These are phyloP conservation scores for Dictyostelium brefeldianum DNA, from an alignment of 78 protist genomes.

Conservation along the genomic window DNA sequence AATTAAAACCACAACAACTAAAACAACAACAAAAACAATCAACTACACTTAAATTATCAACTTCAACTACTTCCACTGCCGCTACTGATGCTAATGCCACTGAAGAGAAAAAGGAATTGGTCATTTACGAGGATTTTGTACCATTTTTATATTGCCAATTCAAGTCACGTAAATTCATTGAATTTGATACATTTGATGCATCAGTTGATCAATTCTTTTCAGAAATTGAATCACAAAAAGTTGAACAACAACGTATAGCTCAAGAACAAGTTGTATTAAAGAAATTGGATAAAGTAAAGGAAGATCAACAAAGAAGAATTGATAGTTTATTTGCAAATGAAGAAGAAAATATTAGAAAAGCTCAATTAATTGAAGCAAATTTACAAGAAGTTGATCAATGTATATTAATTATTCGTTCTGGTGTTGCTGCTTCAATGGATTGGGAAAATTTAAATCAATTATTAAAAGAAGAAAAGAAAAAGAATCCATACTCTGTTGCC, in stretches of 20 bases:
- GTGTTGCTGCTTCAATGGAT: slow-evolving; percentile 79
- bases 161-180: not conserved
- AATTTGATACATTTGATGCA: slow-evolving; percentile 85
- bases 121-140: slow-evolving; percentile 88
- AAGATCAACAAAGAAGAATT: slow-evolving; percentile 88
- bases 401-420: slow-evolving; percentile 69
- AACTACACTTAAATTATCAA: slow-evolving; percentile 7
- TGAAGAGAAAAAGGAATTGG: slow-evolving; percentile 9
- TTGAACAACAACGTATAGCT: slow-evolving; percentile 83
- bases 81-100: no score
- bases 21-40: slow-evolving; percentile 18
- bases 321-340: slow-evolving; percentile 79
- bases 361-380: slow-evolving; percentile 88
- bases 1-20: slow-evolving; percentile 29
- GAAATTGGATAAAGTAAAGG: slow-evolving; percentile 87
- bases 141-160: slow-evolving; percentile 84
- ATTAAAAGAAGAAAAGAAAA: slow-evolving; percentile 53
- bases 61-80: not conserved
- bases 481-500: slow-evolving; percentile 88
- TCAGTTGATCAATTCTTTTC: slow-evolving; percentile 96
- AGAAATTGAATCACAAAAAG: slow-evolving; percentile 81
- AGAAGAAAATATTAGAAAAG: slow-evolving; percentile 61
- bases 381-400: slow-evolving; percentile 85
- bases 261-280: slow-evolving; percentile 78
- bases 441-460: slow-evolving; percentile 91